Percentiles rank a stretch among this genome's conserved stretches.
These are phyloP conservation scores for Teratosphaeria viscida DNA, from an alignment of 2,329 filamentous ascomycete genomes.

Conservation along the genomic window DNA sequence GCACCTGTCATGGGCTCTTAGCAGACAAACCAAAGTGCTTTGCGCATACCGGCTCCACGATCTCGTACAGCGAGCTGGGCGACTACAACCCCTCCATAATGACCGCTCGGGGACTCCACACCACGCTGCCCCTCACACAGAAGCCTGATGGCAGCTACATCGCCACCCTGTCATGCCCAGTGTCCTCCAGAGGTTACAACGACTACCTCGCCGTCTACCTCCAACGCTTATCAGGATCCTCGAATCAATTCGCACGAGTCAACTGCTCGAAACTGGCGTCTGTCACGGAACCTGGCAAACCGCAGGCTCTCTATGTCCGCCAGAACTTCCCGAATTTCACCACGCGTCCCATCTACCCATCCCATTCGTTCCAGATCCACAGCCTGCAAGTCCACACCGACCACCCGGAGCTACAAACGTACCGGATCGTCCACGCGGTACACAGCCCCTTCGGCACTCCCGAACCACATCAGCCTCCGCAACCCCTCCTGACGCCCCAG, in stretches of 20 bases:
- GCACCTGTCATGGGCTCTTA: background rate
- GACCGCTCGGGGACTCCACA: conserved; percentile 6
- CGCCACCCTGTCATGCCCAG: conserved; percentile 25
- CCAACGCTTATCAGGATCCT: conserved; percentile 10
- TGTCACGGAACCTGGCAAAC: conserved; percentile 6
- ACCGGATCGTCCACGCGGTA: background rate
- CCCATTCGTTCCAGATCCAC: background rate
- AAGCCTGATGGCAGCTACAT: conserved; percentile 4
- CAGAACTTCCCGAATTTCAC: conserved; percentile 6
- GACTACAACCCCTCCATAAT: conserved; percentile 9
- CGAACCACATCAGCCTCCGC: background rate
- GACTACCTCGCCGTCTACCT: conserved; percentile 25
- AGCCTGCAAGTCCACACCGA: background rate
- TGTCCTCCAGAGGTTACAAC: conserved; percentile 17
- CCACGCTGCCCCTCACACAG: conserved; percentile 4
- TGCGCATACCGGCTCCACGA: conserved; percentile 25
- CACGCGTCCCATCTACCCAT: background rate
- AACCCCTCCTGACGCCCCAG: background rate
- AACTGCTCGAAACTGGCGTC: conserved; percentile 6
- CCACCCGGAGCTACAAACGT: background rate
- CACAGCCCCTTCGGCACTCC: background rate
- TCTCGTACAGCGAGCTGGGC: conserved; percentile 23
- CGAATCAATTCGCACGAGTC: conserved; percentile 16
- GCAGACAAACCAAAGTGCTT: conserved; percentile 18
- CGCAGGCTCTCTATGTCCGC: conserved; percentile 15